Base-by-base conservation (phyloP, 495 filamentous ascomycete species). In the Aspergillus cristatus region DNA sequence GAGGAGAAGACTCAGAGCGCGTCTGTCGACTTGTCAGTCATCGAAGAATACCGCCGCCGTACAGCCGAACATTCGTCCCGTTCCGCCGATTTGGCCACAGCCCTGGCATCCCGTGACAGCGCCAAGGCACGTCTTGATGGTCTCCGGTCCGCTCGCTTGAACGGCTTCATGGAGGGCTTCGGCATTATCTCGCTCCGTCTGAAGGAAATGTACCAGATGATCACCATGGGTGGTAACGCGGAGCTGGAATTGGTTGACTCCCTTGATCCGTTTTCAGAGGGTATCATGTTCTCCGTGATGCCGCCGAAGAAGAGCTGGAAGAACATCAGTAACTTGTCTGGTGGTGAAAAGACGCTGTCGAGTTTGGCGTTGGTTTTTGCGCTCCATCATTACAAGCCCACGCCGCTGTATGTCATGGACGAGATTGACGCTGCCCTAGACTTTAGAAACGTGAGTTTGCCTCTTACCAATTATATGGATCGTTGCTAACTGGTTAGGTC, bases 161-260 rank as follows among this genome's bases (percentile, higher is more conserved):
- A 95, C 44, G 91, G 91, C 34, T 98, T 98, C 74, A 97, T 97
- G 90, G 87, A 90, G 61, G 91, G 93, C 17, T 97, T 97, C 65
- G 81, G 80, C 55, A 81, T 74, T 38, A 98, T 98, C 55, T 95
- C 89, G n/a, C 67, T 95, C 14, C 81, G 90, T 2, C 69, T 98
- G 37, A 98, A 98, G 68, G 91, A 98, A 60, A 98, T 98, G 91
- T 98, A 98, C 65, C 91, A 97, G 61, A 96, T 98, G 91, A 98
- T 98, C 61, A 98, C 91, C 18, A 98, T 98, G 91, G 91, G 91
- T 43, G 91, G 91, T 29, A 98, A 98, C 51, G 91, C 91, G 6
- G 93, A 97, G 68, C 71, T 98, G 11, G 91, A 98, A 57, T 78
- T 98, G 18, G 91, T 98, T 14, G 91, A 98, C 60, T 86, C 79